These are phyloP conservation scores for Solanum virginianum DNA, from an alignment of 257 asterid species.

Conservation along the genomic window DNA sequence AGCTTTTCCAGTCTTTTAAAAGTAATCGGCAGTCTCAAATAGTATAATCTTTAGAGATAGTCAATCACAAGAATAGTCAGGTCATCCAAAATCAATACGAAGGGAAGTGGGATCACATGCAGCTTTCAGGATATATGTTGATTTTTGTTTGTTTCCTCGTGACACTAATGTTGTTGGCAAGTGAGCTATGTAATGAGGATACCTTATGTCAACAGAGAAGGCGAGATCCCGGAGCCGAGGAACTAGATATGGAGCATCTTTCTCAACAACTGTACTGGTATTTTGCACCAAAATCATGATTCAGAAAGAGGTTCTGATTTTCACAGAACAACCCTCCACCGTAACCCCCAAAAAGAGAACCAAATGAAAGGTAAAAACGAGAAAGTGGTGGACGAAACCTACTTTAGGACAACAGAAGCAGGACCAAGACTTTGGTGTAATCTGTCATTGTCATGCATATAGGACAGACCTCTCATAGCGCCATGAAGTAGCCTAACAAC, in stretches of 20 bases:
- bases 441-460: slow-evolving; percentile 68
- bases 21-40: background rate
- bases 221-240: slow-evolving; percentile 97
- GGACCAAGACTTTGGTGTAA: slow-evolving; percentile 97
- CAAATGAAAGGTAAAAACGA: background rate
- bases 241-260: slow-evolving; percentile 66
- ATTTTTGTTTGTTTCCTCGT: background rate
- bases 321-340: background rate
- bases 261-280: slow-evolving; percentile 70
- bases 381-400: slow-evolving; percentile 8
- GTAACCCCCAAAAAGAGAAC: background rate
- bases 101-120: background rate
- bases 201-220: slow-evolving; percentile 85
- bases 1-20: background rate
- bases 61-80: background rate
- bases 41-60: background rate
- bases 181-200: background rate
- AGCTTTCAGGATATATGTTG: background rate
- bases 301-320: background rate
- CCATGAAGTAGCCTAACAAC: slow-evolving; percentile 67
- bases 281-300: slow-evolving; percentile 6
- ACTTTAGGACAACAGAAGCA: slow-evolving; percentile 82
- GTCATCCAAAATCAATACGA: background rate
- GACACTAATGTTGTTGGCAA: background rate
- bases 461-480: slow-evolving; percentile 52